Evolutionary conservation across 495 filamentous ascomycete species (phyloP), one percentile per base, ranked within the genome.

Genomic region (Aspergillus saccharolyticus): DNA sequence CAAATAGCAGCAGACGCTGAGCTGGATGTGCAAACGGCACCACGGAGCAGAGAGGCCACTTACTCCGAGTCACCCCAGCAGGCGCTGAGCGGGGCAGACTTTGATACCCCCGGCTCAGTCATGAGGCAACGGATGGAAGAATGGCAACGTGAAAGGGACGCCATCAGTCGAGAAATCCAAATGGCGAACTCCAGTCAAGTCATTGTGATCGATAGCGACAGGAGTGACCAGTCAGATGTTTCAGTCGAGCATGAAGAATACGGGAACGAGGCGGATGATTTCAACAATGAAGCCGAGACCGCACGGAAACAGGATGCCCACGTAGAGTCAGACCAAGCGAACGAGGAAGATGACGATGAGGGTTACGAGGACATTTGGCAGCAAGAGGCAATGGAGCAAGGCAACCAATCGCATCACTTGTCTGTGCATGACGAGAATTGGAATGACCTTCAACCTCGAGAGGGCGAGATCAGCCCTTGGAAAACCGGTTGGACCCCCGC

Each of bases 151-250:
- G 77, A 81, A 45, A 70, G 80, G 42, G 75, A 83, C 54, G 71
- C 69, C 10, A 73, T 83, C 30, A 82, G 76, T 60, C 73, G 66
- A 9, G 69, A 80, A 42, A 80, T 82, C 51, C 62, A 77, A 44
- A 69, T 75, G 59, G 74, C 80, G 17, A 75, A 76, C 51, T 63
- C 69, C 6, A 77, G 72, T 50, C 69, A 78, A 56, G 68, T 83
- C 25, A 78, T 83, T 53, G 70, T 77, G 24, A 75, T 83, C 56
- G 69, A 81, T 30, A 79, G 80, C 45, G 78, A 82, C 61, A 67
- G 68, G 7, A 62, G 60, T 42, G 63, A 28, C 9, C 28, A 24
- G 12, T 25, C 48, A 42, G 42, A 45, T 28, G 43, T 24, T 7
- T 49, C 57, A 4, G 43, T 21, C 28, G 57, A 55, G 7, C 20